Evolutionary conservation across 2,329 filamentous ascomycete species (phyloP).

Genomic region (Monosporascus sp.): DNA sequence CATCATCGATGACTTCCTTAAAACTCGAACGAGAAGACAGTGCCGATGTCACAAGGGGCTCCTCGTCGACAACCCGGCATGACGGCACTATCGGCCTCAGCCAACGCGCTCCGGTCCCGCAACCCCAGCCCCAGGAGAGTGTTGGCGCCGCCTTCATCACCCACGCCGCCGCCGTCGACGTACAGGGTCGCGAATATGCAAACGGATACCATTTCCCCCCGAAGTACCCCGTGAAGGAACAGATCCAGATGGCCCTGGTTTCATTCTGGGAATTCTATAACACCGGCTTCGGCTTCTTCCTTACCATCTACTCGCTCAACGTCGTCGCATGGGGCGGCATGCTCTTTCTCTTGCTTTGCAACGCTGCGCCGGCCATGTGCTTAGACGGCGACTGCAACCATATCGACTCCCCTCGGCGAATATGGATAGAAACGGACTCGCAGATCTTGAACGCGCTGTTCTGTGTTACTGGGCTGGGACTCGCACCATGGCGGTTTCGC

Average conservation of each 20-base stretch:
- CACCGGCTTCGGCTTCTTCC: constrained; percentile 71
- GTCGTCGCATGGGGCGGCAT: constrained; percentile 88
- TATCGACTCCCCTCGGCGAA: constrained; percentile 69
- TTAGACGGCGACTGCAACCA: constrained; percentile 59
- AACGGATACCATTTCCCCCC: constrained; percentile 65
- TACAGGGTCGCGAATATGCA: constrained; percentile 35
- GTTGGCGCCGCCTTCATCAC: constrained; percentile 20
- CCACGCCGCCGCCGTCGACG: constrained; percentile 24
- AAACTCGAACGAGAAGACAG: constrained; percentile 11
- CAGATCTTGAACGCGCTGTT: constrained; percentile 82
- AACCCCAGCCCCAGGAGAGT: constrained; percentile 15
- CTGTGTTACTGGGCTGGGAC: constrained; percentile 79
- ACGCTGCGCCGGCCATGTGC: constrained; percentile 71
- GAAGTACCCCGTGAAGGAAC: constrained; percentile 54
- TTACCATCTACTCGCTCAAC: constrained; percentile 76
- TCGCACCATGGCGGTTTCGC: constrained; percentile 79
- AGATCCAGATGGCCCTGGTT: constrained; percentile 51
- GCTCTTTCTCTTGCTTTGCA: constrained; percentile 80
- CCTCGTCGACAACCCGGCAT: constrained; percentile 16
- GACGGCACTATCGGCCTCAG: constrained; percentile 8
- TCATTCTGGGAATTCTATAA: constrained; percentile 69
- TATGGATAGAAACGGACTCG: constrained; percentile 81
- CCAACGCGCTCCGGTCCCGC: constrained; percentile 12
- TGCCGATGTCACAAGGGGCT: constrained; percentile 12
- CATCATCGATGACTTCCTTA: constrained; percentile 8